Evolutionary conservation across 2,329 filamentous ascomycete genomes (phyloP), one percentile per base, ranked within the genome.

Genomic region (Diaporthe nobilis): DNA sequence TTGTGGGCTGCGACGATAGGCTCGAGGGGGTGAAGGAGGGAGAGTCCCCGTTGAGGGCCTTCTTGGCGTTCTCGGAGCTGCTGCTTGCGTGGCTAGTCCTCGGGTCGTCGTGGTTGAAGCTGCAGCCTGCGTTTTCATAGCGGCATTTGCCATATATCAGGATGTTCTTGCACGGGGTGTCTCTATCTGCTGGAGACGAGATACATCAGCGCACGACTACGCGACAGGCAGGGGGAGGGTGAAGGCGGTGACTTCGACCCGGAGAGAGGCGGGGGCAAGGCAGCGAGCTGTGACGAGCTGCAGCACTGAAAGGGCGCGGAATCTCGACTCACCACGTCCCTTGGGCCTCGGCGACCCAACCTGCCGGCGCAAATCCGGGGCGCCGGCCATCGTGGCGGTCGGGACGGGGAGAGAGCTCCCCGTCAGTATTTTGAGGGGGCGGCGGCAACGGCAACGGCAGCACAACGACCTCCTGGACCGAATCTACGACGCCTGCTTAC

Each of bases 121-220:
- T 92, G 85, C 95, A 98, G 86, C 94, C 95, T 86, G 94, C 93
- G 82, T 97, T 95, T 86, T 97, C 94, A 85, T 95, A 98, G 78
- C 95, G 93, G 84, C 95, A 98, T 85, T 96, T 94, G 74, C 95
- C 95, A 84, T 98, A 98, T 81, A 98, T 98, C 77, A 95, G 90
- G 77, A 98, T 93, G 85, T 98, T 98, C 82, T 95, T 93, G 86
- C 95, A 98, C 75, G 96, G 90, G 9, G 95, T 98, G 83, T 97
- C 95, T 86, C 96, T 97, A 84, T 94, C 94, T 67, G 57, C 25
- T 51, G 42, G 61, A 25, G 22, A 25, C 20, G 53, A 72, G 20
- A 58, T 53, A 8, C 61, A 75, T 80, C 72, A 79, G 80, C 71
- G 58, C 31, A 17, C 20, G 53, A 25, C 20, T 34, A 70, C 6